Percentiles rank a stretch among this genome's conserved stretches.
Conservation (phyloP, 306 rosid genomes). For the Coriaria nepalensis region DNA sequence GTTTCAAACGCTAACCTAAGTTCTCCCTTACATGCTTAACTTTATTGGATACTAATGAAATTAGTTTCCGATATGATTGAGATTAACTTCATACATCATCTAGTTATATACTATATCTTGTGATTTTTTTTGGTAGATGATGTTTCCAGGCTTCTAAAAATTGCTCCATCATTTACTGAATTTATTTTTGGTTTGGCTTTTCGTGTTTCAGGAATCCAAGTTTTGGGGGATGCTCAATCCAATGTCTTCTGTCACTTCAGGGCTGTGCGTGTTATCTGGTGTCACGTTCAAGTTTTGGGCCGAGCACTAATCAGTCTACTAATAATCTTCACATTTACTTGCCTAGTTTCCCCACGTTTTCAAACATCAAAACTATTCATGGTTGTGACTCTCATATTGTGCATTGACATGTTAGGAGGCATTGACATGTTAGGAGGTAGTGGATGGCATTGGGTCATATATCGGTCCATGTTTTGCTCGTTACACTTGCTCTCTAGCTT, state of each 20-base stretch:
- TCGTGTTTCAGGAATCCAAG: slow-evolving; percentile 32
- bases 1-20: too few relatives aligned
- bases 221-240: slow-evolving; percentile 70
- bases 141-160: too few relatives aligned
- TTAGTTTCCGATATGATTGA: too few relatives aligned
- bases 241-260: slow-evolving; percentile 32
- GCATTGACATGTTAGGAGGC: slow-evolving; percentile 77
- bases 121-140: too few relatives aligned
- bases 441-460: slow-evolving; percentile 59
- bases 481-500: slow-evolving; percentile 50
- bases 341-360: slow-evolving; percentile 46
- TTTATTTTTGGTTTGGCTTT: slow-evolving; percentile 1
- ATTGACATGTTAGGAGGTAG: slow-evolving; percentile 78
- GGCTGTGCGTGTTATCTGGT: slow-evolving; percentile 27
- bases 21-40: too few relatives aligned
- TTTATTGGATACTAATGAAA: too few relatives aligned
- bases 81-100: too few relatives aligned
- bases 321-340: slow-evolving; percentile 43
- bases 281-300: slow-evolving; percentile 53
- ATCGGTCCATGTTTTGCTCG: slow-evolving; percentile 56
- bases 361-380: slow-evolving; percentile 39
- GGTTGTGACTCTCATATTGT: slow-evolving; percentile 64
- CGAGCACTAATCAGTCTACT: slow-evolving; percentile 49
- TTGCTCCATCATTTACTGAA: slow-evolving; percentile 1
- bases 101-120: too few relatives aligned